phyloP scores from a whole-genome alignment of 192 early-diverging fungal species.

The Podila minutissima region DNA sequence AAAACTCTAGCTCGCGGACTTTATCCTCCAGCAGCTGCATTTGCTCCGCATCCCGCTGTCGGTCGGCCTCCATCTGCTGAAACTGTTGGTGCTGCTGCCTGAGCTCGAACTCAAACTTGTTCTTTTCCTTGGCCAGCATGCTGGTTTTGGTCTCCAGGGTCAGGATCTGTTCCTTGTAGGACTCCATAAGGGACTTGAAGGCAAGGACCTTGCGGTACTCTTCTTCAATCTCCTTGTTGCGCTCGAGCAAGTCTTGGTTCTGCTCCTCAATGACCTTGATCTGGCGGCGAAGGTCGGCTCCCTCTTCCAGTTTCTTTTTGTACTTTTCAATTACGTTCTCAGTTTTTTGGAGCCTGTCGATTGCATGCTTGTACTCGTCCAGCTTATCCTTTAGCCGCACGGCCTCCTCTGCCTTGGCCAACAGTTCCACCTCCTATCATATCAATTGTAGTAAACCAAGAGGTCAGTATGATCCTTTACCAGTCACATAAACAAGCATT shows the following conservation, averaged over 20 bases:
- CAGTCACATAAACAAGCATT: too few relatives aligned
- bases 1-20: slow-evolving; percentile 84
- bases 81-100: slow-evolving; percentile 67
- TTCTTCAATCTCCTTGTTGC: slow-evolving; percentile 83
- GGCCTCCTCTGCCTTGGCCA: slow-evolving; percentile 77
- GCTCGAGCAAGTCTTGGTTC: slow-evolving; percentile 73
- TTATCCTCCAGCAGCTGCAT: slow-evolving; percentile 84
- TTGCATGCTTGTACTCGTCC: slow-evolving; percentile 89
- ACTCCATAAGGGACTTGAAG: slow-evolving; percentile 87
- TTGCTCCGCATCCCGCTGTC: slow-evolving; percentile 75
- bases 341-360: slow-evolving; percentile 92
- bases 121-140: slow-evolving; percentile 72
- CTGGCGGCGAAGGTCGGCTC: slow-evolving; percentile 79
- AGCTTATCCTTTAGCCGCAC: slow-evolving; percentile 85
- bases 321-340: slow-evolving; percentile 97
- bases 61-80: slow-evolving; percentile 71
- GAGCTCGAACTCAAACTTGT: slow-evolving; percentile 77
- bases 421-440: slow-evolving; percentile 58
- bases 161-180: slow-evolving; percentile 85
- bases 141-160: slow-evolving; percentile 79
- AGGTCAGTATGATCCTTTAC: neutral
- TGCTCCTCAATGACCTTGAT: slow-evolving; percentile 84
- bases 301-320: slow-evolving; percentile 94
- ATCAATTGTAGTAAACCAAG: neutral
- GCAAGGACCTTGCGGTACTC: slow-evolving; percentile 85